Evolutionary conservation across 768 basidiomycete species (phyloP).

Genomic region (Suillus paluster): DNA sequence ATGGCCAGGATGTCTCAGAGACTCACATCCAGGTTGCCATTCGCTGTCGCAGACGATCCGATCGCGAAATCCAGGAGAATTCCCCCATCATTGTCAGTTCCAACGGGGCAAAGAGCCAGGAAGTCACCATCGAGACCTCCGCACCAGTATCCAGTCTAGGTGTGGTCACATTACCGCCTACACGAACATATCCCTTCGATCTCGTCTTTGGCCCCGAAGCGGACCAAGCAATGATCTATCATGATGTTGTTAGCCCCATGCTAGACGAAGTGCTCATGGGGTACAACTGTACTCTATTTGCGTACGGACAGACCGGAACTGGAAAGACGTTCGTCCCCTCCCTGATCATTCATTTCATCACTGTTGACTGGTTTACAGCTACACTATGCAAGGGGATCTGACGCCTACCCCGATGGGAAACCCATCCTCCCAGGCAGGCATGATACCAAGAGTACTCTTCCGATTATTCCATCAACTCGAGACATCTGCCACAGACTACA

Average conservation of each 20-base stretch:
- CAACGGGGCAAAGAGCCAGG: conserved; percentile 71
- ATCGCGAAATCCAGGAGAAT: conserved; percentile 82
- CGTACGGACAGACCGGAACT: conserved; percentile 98
- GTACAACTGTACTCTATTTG: conserved; percentile 97
- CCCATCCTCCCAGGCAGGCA: conserved; percentile 88
- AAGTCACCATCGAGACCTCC: conserved; percentile 82
- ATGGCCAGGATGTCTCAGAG: conserved; percentile 52
- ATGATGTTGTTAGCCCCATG: conserved; percentile 92
- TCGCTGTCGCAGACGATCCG: conserved; percentile 84
- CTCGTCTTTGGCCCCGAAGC: conserved; percentile 96
- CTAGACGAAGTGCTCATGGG: conserved; percentile 92
- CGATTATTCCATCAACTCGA: conserved; percentile 91
- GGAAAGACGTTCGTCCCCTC: conserved; percentile 86
- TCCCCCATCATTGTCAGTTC: conserved; percentile 89
- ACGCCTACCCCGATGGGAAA: conserved; percentile 82
- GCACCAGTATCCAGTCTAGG: conserved; percentile 71
- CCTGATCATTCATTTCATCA: conserved; percentile 3
- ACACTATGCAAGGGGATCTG: conserved; percentile 98
- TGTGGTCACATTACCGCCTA: conserved; percentile 73
- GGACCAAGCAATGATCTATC: conserved; percentile 92
- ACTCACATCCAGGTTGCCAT: conserved; percentile 94
- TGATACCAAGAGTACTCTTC: conserved; percentile 94
- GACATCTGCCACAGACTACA: conserved; percentile 74
- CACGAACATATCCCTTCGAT: conserved; percentile 92
- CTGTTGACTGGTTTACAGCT: conserved; percentile 46